phyloP scores from a whole-genome alignment of 2,329 filamentous ascomycete species.

The Hypomyces rosellus region DNA sequence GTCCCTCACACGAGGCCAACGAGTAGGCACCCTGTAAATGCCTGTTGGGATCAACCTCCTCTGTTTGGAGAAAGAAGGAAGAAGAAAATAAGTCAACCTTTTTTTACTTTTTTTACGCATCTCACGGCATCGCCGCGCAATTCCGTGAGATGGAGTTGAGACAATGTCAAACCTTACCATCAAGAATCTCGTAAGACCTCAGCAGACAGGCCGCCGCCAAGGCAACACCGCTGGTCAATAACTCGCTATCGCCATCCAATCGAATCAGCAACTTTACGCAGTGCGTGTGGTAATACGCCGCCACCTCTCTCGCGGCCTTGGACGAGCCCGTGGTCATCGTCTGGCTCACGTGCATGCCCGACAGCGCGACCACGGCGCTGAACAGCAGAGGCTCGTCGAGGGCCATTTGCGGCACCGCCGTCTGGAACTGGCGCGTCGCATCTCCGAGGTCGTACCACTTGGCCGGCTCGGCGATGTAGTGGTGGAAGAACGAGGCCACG shows the following conservation, averaged over 20 bases:
- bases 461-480: constrained; percentile 33
- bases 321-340: constrained; percentile 16
- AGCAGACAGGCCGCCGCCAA: constrained; percentile 42
- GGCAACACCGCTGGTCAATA: constrained; percentile 30
- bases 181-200: constrained; percentile 43
- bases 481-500: constrained; percentile 30
- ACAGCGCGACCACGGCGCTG: constrained; percentile 37
- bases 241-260: constrained; percentile 25
- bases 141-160: too few species aligned
- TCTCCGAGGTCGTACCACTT: constrained; percentile 45
- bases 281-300: constrained; percentile 34
- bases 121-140: too few species aligned
- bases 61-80: too few species aligned
- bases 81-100: neutral
- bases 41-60: constrained; percentile 35
- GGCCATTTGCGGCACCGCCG: constrained; percentile 28
- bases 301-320: constrained; percentile 19
- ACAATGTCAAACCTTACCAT: constrained; percentile 25
- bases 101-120: too few species aligned
- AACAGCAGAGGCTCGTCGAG: constrained; percentile 36
- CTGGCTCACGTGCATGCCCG: constrained; percentile 34
- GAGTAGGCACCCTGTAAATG: constrained; percentile 43
- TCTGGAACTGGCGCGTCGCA: constrained; percentile 26
- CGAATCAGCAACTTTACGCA: constrained; percentile 35
- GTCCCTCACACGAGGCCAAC: constrained; percentile 27